Evolutionary conservation across 768 basidiomycete species (phyloP), one percentile per base, ranked within the genome.

Genomic region (Lactarius sanguifluus): DNA sequence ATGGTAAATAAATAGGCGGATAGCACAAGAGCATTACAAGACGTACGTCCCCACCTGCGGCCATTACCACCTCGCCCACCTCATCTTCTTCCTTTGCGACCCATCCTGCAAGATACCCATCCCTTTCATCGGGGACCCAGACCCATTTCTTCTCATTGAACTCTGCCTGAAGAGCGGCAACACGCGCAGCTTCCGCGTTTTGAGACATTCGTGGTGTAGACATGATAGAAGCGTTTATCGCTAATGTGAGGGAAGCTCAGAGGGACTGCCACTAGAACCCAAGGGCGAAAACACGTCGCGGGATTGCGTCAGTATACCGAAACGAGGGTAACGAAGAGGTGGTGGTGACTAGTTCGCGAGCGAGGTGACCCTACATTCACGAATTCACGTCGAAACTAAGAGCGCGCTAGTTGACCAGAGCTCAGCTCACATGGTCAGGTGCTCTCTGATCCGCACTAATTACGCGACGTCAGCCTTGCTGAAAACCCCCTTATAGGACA

Each of bases 141-240:
- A 98, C 94, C 92, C 96, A 96, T 80, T 89, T 92, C 89, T 96
- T 97, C 83, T 94, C 94, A 75, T 94, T 96, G 78, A 95, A 96
- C 77, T 96, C 94, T 12, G 94, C 93, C 75, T 95, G 92, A n/a
- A 89, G 85, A 23, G 93, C 94, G 25, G 94, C 93, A 20, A 87
- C 89, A 62, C 89, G 82, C 9, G 94, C 91, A 47, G 89, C 89
- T 76, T 94, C 94, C 36, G 77, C 76, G 66, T 76, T 75, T 45
- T 79, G 76, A 25, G 80, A 81, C 8, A 73, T 73, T 59, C 79
- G 74, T 66, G 77, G 74, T 16, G 71, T 71, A 50, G 78, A 76
- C 77, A 79, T 79, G 18, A 25, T 59, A 36, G 52, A 30, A 34
- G 58, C 9, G 25, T 52, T 47, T 54, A 60, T 63, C 30, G n/a